Base-by-base conservation (phyloP, 805 yeast genomes). In the Saccharomyces mikatae region DNA sequence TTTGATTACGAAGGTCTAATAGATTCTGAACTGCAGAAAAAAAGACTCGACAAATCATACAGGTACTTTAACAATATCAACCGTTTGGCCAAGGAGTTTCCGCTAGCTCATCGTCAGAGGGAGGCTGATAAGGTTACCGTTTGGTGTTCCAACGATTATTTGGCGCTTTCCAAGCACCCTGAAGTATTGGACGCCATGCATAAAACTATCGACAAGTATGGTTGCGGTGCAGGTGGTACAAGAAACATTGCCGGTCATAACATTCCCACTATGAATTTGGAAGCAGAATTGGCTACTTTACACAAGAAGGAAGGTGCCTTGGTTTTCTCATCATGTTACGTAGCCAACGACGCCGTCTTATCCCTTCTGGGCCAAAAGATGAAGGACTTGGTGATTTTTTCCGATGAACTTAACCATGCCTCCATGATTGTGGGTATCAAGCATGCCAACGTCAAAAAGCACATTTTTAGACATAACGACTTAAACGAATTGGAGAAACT, bases 171-270 rank as follows among this genome's bases (percentile, higher is more conserved):
- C 52, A 83, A 82, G 65, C 87, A 92, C 69, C 79, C 79, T 58
- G 75, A 78, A 58, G 92, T 92, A 47, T 74, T 89, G 56, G 74
- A 80, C 17, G 83, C 82, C 54, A 94, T 92, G 92, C 85, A 86
- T 62, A 69, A 76, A 50, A 84, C 96, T 17, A 78, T 94, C 71
- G 87, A 86, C 63, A 83, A 81, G 74, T 94, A 94, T 70, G 99
- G 99, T 64, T 87, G 96, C 4, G 99, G 99, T 64, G 96, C 99
- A 8, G 99, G 99, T 67, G 99, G 99, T 62, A 94, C 99, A 50
- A 81, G 99, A 68, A 94, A 94, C 74, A 94, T 94, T 70, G 99
- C 99, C 1, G 99, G 99, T 58, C 99, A 94, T 72, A 94, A 94
- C 72, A 72, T 75, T 56, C 92, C 87, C 64, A 96, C 98, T n/a